Evolutionary conservation across 306 rosid species (phyloP).

Genomic region (Cicer chorassanicum): DNA sequence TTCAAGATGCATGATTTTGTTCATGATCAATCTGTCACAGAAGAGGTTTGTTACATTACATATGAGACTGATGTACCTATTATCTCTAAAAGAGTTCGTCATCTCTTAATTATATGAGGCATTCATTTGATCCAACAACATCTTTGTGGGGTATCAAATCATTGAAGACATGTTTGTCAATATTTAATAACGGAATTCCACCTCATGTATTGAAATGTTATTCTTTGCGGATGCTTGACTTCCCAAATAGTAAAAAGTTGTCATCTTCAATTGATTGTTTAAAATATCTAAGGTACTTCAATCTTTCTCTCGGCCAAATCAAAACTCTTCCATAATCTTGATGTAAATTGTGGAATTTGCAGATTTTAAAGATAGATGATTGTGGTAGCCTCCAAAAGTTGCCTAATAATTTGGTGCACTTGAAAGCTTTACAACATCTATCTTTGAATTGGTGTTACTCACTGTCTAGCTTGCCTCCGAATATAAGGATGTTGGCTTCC

Average conservation of each 20-base stretch:
- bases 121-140: not conserved
- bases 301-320: not conserved
- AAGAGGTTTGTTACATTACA: not conserved
- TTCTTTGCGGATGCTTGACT: not conserved
- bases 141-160: not conserved
- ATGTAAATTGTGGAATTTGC: not conserved
- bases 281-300: not conserved
- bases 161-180: not conserved
- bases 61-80: too few species aligned
- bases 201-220: too few species aligned
- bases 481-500: too few species aligned
- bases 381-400: too few species aligned
- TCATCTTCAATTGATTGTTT: not conserved
- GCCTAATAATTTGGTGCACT: too few species aligned
- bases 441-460: too few species aligned
- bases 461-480: too few species aligned
- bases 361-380: not conserved
- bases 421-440: too few species aligned
- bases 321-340: not conserved
- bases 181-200: accelerated
- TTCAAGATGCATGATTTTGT: not conserved
- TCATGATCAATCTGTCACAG: not conserved
- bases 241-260: not conserved
- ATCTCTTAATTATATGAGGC: not conserved
- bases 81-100: not conserved